Conservation (phyloP, 371 early-diverging fungal genomes). For the Rhizopus delemar region DNA sequence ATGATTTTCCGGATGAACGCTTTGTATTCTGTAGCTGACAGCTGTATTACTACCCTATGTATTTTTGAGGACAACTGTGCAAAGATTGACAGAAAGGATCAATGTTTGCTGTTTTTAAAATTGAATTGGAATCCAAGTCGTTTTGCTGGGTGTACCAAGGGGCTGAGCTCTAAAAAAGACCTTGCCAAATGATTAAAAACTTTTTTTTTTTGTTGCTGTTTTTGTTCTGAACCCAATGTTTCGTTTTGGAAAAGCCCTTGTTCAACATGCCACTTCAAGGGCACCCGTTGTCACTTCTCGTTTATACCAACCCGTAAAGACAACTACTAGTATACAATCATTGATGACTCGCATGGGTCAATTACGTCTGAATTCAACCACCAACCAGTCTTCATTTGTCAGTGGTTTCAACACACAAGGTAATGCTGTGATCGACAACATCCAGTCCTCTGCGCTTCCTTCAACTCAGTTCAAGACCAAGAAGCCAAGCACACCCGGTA, state of each 20-base stretch:
- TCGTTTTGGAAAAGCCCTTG: slow-evolving; percentile 25
- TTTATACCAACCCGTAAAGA: slow-evolving; percentile 12
- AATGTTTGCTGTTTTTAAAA: no score
- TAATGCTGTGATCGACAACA: slow-evolving; percentile 21
- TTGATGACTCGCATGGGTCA: slow-evolving; percentile 21
- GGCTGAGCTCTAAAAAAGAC: not conserved
- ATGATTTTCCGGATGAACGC: no score
- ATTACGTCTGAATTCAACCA: slow-evolving; percentile 16
- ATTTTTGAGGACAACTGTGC: no score
- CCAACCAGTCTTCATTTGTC: slow-evolving; percentile 22
- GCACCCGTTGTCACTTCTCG: slow-evolving; percentile 13
- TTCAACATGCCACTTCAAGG: slow-evolving; percentile 15
- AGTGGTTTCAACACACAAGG: slow-evolving; percentile 53
- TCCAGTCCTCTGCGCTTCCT: slow-evolving; percentile 34
- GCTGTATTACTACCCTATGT: no score
- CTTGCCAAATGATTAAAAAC: slow-evolving; percentile 1
- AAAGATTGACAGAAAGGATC: no score
- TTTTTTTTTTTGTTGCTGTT: slow-evolving; percentile 8
- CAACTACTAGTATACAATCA: slow-evolving; percentile 7
- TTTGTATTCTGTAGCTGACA: no score
- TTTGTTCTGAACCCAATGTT: slow-evolving; percentile 13
- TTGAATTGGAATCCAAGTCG: no score
- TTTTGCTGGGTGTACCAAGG: not conserved
- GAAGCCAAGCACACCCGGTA: slow-evolving; percentile 89
- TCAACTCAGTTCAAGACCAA: slow-evolving; percentile 83